Evolutionary conservation across 2,329 filamentous ascomycete species (phyloP).

Genomic region (Stenocarpella maydis): DNA sequence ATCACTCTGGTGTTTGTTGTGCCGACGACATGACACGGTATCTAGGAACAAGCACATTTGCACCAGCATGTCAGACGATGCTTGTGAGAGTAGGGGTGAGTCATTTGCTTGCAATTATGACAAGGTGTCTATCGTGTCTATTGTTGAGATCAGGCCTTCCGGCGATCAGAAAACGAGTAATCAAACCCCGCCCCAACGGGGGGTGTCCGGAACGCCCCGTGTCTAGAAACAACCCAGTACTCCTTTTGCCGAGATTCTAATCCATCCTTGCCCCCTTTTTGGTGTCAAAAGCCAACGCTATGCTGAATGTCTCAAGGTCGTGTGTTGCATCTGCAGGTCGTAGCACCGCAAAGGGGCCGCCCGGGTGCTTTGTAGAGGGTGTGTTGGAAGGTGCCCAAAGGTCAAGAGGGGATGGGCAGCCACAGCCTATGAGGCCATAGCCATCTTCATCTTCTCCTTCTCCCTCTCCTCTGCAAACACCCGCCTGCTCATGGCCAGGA

Average conservation of each 20-base stretch:
- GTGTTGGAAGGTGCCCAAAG: no score
- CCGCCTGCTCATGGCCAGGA: constrained; percentile 89
- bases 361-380: no score
- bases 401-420: background rate
- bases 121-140: constrained; percentile 30
- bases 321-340: constrained; percentile 29
- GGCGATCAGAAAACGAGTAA: constrained; percentile 29
- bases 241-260: constrained; percentile 5
- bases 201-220: constrained; percentile 24
- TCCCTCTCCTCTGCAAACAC: constrained; percentile 92
- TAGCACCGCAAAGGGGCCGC: constrained; percentile 16
- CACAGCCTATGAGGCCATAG: constrained; percentile 22
- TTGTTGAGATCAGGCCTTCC: constrained; percentile 27
- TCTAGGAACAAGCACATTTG: background rate
- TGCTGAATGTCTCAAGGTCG: constrained; percentile 31
- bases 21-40: no score
- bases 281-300: constrained; percentile 33
- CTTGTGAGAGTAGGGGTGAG: background rate
- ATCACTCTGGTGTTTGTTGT: no score
- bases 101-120: constrained; percentile 10
- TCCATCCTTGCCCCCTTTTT: constrained; percentile 12
- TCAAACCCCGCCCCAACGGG: constrained; percentile 9
- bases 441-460: constrained; percentile 50
- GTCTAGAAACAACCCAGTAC: constrained; percentile 24
- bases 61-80: background rate